Conservation (phyloP, 140 eudicot species). For the Ambrosia hybrid region DNA sequence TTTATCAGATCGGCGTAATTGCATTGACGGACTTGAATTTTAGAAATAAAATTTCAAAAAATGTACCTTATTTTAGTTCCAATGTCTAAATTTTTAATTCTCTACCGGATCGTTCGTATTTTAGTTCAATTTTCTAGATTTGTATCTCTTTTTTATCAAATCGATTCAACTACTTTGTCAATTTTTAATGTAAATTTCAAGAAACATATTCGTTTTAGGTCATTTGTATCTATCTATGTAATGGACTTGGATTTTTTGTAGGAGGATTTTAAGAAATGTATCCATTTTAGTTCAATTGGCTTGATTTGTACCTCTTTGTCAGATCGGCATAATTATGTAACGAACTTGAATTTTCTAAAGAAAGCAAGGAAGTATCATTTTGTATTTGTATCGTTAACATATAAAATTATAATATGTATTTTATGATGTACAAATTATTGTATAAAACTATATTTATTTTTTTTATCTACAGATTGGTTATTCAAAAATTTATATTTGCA, state of each 20-base stretch:
- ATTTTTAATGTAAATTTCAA: no score
- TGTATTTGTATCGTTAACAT: background rate
- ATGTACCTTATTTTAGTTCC: background rate
- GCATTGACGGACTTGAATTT: background rate
- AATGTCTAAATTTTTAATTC: background rate
- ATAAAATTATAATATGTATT: background rate
- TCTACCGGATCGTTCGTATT: no score
- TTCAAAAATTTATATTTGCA: background rate
- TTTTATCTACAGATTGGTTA: no score
- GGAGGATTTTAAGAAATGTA: background rate
- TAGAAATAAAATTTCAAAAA: no score
- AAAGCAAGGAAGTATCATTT: background rate
- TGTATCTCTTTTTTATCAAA: background rate
- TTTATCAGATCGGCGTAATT: no score
- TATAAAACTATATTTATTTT: no score
- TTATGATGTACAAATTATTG: background rate
- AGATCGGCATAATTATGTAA: no score
- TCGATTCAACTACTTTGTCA: background rate
- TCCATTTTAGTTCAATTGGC: background rate
- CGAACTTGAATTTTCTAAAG: background rate
- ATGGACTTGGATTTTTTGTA: background rate
- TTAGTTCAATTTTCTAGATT: background rate
- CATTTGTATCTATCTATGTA: background rate
- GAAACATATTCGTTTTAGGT: background rate
- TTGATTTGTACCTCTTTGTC: background rate